Percentiles rank a stretch among this genome's conserved stretches.
phyloP scores from a whole-genome alignment of 306 rosid genomes.

The Senna siamea region DNA sequence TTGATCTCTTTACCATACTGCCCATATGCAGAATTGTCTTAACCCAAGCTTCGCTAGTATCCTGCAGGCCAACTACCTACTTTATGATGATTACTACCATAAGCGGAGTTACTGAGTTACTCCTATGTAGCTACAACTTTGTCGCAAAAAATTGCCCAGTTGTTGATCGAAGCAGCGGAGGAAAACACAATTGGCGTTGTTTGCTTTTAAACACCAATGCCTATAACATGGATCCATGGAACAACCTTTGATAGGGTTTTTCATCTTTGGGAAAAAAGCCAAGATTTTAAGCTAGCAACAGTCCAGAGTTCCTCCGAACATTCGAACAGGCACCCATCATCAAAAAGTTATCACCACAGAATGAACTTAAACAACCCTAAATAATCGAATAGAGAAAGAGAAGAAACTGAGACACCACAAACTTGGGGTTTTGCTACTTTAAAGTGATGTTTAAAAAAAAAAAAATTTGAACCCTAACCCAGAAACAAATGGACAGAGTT shows the following conservation, averaged over 20 bases:
- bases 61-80: background rate
- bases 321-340: constrained; percentile 14
- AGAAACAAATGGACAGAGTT: constrained; percentile 7
- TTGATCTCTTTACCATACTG: background rate
- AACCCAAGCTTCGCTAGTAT: background rate
- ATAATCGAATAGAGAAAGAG: constrained; percentile 11
- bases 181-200: background rate
- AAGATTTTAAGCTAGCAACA: constrained; percentile 21
- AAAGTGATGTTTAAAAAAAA: constrained; percentile 28
- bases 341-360: constrained; percentile 18
- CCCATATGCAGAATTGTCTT: background rate
- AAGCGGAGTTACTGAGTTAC: background rate
- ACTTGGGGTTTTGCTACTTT: background rate
- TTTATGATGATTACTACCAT: background rate
- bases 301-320: constrained; percentile 27
- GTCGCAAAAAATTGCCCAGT: background rate
- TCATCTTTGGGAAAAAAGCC: background rate
- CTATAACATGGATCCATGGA: background rate
- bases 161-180: constrained; percentile 7
- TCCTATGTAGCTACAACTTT: background rate
- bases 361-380: constrained; percentile 16
- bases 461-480: constrained; percentile 19
- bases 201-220: background rate
- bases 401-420: constrained; percentile 13
- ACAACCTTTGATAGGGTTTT: background rate